Base-by-base conservation (phyloP, 73 alveolate genomes). In the Paramecium primaurelia region DNA sequence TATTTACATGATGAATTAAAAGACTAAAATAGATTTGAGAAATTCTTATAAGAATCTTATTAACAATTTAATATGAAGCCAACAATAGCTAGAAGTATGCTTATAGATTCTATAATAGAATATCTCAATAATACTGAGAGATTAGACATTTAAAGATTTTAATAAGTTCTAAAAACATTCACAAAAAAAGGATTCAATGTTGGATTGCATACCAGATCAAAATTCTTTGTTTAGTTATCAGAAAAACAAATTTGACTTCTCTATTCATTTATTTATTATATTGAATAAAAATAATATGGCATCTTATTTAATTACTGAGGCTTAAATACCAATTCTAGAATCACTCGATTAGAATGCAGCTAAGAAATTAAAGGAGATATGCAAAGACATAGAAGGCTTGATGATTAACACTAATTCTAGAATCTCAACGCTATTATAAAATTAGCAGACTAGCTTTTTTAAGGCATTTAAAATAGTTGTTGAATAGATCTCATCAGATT, bases 1-100 rank as follows among this genome's bases (percentile, higher is more conserved):
- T 97, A 96, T 95, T 80, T 96, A 22, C 99, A 97, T 85, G 94
- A 90, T 91, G 87, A 92, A 87, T 92, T 69, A 38, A 88, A 69
- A n/a, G 85, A 86, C 14, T 9, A 30, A 75, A 37, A 34, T 18
- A 75, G 18, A 75, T 75, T 75, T 16, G 64, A 75, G 16, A 75
- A 42, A 10, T 75, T 30, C 25, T 37, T 75, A 36, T 22, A 75
- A 9, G 88, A 75, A 10, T 36, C 60, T 8, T 75, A 38, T 32
- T 12, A 75, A 42, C 9, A 38, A 20, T 18, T n/a, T 3, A 18
- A 32, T 4, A 11, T 75, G 22, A 75, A 36, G 20, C 40, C 37
- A 12, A 16, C 16, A 5, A 38, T 75, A 30, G 58, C 64, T 5
- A 36, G 58, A 30, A 75, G 88, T 75, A 75, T 0, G 16, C 4